A percentile compares a stretch with the other conserved stretches of the same genome.
These are phyloP conservation scores for Apophysomyces elegans DNA, from an alignment of 371 early-diverging fungal species.

Conservation along the genomic window DNA sequence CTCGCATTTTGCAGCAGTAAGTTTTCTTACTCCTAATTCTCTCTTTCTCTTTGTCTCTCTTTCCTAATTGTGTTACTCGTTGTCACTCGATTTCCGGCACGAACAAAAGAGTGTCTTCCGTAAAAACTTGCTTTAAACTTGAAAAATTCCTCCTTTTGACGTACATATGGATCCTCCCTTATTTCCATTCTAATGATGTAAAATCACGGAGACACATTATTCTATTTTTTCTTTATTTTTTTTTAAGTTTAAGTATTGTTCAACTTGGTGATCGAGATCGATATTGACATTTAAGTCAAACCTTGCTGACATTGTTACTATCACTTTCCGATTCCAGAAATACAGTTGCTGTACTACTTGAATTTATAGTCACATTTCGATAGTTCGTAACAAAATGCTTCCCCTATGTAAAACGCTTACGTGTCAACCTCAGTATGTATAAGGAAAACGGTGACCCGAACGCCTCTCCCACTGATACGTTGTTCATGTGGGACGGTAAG, in stretches of 20 bases:
- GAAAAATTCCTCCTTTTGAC: constrained; percentile 6
- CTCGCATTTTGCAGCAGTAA: background rate
- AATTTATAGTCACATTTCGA: background rate
- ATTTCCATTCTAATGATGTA: constrained; percentile 5
- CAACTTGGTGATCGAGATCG: constrained; percentile 4
- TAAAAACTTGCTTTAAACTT: constrained; percentile 1
- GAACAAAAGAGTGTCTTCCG: constrained; percentile 8
- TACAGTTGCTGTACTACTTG: background rate
- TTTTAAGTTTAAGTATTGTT: background rate
- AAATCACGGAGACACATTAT: background rate
- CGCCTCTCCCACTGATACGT: background rate
- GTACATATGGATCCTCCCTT: constrained; percentile 3
- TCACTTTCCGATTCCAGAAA: background rate
- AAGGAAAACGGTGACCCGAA: background rate
- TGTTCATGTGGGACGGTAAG: background rate
- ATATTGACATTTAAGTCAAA: constrained; percentile 7
- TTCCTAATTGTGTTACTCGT: background rate
- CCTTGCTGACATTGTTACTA: background rate
- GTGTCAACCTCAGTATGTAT: background rate
- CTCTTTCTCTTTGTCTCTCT: background rate
- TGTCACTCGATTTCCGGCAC: constrained; percentile 5
- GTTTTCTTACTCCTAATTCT: background rate
- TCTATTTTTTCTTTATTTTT: no score
- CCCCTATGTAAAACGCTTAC: constrained; percentile 2
- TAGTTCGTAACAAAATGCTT: background rate